These are phyloP conservation scores for Hypoxylon rickii DNA, from an alignment of 495 filamentous ascomycete species.

Conservation along the genomic window DNA sequence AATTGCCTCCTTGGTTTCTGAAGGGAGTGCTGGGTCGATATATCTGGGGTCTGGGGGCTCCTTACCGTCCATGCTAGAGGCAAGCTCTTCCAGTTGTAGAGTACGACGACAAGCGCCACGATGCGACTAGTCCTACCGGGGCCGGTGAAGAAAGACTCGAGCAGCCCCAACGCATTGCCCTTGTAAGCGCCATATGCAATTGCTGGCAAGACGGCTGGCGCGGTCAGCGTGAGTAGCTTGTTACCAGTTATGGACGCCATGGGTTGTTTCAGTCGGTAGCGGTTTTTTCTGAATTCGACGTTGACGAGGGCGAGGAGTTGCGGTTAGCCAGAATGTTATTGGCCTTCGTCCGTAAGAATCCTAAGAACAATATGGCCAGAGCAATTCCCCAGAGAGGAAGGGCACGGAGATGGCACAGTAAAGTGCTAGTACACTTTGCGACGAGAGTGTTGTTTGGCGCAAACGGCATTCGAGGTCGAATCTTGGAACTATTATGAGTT, in stretches of 20 bases:
- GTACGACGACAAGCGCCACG: conserved; percentile 55
- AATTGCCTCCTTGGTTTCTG: background rate
- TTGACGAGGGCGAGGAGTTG: background rate
- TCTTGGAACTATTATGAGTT: no score
- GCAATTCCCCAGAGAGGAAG: conserved; percentile 48
- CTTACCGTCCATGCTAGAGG: conserved; percentile 78
- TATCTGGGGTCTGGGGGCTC: conserved; percentile 2
- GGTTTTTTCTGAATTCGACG: background rate
- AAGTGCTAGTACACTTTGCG: conserved; percentile 41
- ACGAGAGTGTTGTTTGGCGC: conserved; percentile 24
- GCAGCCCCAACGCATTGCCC: conserved; percentile 39
- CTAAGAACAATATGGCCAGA: conserved; percentile 38
- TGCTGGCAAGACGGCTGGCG: conserved; percentile 41
- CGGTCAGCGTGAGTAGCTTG: conserved; percentile 40
- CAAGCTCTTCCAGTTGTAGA: conserved; percentile 72
- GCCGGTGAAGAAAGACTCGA: conserved; percentile 53
- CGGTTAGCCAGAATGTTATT: conserved; percentile 4
- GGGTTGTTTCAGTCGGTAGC: background rate
- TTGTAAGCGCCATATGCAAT: conserved; percentile 49
- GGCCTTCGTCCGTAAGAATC: conserved; percentile 33
- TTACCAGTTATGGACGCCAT: conserved; percentile 54
- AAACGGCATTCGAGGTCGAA: conserved; percentile 29
- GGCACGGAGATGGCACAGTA: conserved; percentile 46
- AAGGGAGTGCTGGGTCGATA: background rate
- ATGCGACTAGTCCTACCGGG: conserved; percentile 54